These are phyloP conservation scores for Boechera divaricarpa DNA, from an alignment of 345 rosid genomes.

Conservation along the genomic window DNA sequence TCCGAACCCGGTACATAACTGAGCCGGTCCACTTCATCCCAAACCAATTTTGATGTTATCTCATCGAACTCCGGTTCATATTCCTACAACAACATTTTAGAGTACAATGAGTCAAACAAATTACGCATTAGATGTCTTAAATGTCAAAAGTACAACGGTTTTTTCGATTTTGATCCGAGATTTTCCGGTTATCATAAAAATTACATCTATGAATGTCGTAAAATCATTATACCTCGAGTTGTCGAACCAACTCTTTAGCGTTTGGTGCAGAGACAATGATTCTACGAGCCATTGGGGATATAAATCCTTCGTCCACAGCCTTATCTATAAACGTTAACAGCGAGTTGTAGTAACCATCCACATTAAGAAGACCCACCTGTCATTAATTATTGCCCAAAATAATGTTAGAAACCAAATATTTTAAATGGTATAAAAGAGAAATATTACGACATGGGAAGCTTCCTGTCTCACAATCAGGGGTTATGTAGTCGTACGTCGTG, in stretches of 20 bases:
- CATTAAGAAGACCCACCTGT: slow-evolving; percentile 95
- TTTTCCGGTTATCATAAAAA: too few relatives aligned
- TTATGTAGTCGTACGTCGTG: slow-evolving; percentile 44
- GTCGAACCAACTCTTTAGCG: slow-evolving; percentile 78
- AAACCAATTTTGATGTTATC: slow-evolving; percentile 73
- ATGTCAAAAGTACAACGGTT: background rate
- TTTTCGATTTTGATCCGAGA: too few relatives aligned
- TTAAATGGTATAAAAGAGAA: background rate
- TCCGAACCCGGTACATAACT: slow-evolving; percentile 61
- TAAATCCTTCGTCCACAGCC: slow-evolving; percentile 96
- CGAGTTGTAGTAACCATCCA: slow-evolving; percentile 91
- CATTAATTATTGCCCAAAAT: slow-evolving; percentile 25
- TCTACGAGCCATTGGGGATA: slow-evolving; percentile 81
- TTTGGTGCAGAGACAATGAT: slow-evolving; percentile 88
- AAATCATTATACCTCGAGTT: slow-evolving; percentile 67
- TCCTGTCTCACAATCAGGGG: slow-evolving; percentile 50
- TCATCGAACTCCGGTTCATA: slow-evolving; percentile 81
- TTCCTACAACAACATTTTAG: slow-evolving; percentile 51
- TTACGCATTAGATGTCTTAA: background rate
- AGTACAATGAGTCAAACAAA: slow-evolving; percentile 11
- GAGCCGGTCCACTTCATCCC: slow-evolving; percentile 83
- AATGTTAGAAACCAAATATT: slow-evolving; percentile 17
- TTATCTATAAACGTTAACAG: slow-evolving; percentile 81
- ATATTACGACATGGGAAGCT: slow-evolving; percentile 47
- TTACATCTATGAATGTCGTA: too few relatives aligned